Conservation (phyloP, 2,329 filamentous ascomycete genomes). For the Zymoseptoria crescenta region DNA sequence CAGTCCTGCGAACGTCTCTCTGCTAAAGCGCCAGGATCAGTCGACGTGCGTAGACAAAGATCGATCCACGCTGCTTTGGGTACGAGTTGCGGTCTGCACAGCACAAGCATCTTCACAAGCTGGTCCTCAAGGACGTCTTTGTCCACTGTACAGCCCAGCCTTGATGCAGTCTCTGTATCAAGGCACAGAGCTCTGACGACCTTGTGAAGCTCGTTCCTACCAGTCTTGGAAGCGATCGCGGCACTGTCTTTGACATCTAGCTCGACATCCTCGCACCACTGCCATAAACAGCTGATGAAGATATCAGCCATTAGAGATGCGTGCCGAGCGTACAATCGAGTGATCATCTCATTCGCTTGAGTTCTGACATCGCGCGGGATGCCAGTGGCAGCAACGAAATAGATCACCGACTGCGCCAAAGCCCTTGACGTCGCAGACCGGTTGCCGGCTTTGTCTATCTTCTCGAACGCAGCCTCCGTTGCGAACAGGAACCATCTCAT, state of each 20-base stretch:
- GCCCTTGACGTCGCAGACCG: slow-evolving; percentile 24
- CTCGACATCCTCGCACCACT: slow-evolving; percentile 63
- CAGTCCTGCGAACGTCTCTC: slow-evolving; percentile 55
- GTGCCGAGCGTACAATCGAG: slow-evolving; percentile 54
- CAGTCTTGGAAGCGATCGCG: slow-evolving; percentile 57
- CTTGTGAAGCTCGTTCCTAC: slow-evolving; percentile 54
- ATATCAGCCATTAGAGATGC: slow-evolving; percentile 54
- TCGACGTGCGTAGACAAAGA: slow-evolving; percentile 66
- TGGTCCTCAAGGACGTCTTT: slow-evolving; percentile 55
- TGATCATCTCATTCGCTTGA: slow-evolving; percentile 54
- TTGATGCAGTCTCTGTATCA: slow-evolving; percentile 43
- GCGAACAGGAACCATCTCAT: slow-evolving; percentile 68
- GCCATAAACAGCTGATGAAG: slow-evolving; percentile 63
- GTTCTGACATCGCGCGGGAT: slow-evolving; percentile 57
- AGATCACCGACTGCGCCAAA: slow-evolving; percentile 85
- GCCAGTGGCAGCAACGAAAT: slow-evolving; percentile 57
- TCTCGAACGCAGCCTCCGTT: slow-evolving; percentile 51
- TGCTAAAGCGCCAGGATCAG: slow-evolving; percentile 76
- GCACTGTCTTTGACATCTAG: slow-evolving; percentile 70
- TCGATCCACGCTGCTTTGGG: slow-evolving; percentile 82
- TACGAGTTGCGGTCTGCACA: slow-evolving; percentile 71
- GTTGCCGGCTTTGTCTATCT: slow-evolving; percentile 29
- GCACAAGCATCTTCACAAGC: slow-evolving; percentile 66
- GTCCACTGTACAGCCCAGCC: slow-evolving; percentile 38
- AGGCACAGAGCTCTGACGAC: slow-evolving; percentile 58